Base-by-base conservation (phyloP, 306 rosid species). In the Alnus glutinosa region DNA sequence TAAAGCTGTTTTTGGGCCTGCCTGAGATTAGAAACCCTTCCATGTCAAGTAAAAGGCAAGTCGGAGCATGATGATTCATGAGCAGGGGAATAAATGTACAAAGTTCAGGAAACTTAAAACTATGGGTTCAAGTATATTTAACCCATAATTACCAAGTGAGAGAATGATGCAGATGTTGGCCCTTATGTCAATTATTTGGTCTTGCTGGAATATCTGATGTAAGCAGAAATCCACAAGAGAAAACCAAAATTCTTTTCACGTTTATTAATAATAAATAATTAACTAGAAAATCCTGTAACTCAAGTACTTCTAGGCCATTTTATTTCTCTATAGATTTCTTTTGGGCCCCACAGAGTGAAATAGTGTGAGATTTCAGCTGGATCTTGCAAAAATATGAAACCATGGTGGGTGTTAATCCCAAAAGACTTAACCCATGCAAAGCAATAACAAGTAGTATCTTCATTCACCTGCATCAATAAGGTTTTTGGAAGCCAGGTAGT, bases 401-500 rank as follows among this genome's bases (percentile, higher is more conserved):
- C 55, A 19, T 9, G 49, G 63, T 36, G 28, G 13, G 34, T 55
- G 34, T 8, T 9, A 54, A 62, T 15, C 51, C 19, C 50, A 3
- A 30, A 36, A 49, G 19, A 39, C 23, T 77, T 19, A 37, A 13
- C 19, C n/a, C 77, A 75, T 19, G 69, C 44, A 50, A 49, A 78
- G 55, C n/a, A 30, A 64, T 64, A 42, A 63, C 44, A 19, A 50
- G 4, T 11, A 11, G 58, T 82, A 80, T 77, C 10, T 75, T 34
- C 57, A 23, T 36, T 83, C 76, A 92, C 98, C 97, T 75, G 97
- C 93, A 83, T 90, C 92, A 68, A 92, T 79, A 44, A 95, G 89
- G 72, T 90, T 92, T 84, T 87, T 91, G 80, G 98, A 85, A 77
- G 98, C 98, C 37, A 52, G 74, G 83, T 92, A 95, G 86, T 95